Conservation (phyloP, 2,329 filamentous ascomycete species). For the Harringtonia aguacate region DNA sequence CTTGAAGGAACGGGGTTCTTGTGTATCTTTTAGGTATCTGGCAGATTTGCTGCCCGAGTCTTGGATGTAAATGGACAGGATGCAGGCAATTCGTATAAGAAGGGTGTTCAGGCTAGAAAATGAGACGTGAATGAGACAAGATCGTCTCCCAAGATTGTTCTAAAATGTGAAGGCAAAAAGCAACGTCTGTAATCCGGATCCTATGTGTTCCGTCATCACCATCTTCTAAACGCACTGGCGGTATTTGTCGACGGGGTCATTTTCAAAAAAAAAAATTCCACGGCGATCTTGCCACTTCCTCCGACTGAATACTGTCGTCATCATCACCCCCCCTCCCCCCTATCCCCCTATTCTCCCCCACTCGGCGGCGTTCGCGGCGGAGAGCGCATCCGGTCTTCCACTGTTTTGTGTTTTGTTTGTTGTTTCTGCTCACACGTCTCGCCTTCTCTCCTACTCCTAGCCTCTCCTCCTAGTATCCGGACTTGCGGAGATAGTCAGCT, state of each 20-base stretch:
- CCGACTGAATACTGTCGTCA: no score
- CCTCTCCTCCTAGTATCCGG: constrained; percentile 53
- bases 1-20: no score
- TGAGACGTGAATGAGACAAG: background rate
- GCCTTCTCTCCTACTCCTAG: background rate
- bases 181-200: background rate
- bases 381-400: no score
- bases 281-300: background rate
- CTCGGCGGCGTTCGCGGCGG: no score
- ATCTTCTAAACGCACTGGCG: background rate
- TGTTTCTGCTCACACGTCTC: background rate
- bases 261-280: background rate
- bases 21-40: no score
- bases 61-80: no score
- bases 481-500: constrained; percentile 74
- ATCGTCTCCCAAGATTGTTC: background rate
- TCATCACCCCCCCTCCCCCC: background rate
- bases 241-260: background rate
- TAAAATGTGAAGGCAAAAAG: background rate
- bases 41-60: no score
- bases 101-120: no score
- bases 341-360: no score
- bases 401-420: no score
- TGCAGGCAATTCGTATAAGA: no score
- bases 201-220: background rate